phyloP scores from a whole-genome alignment of 768 basidiomycete species.

The Macrolepiota albuminosa region DNA sequence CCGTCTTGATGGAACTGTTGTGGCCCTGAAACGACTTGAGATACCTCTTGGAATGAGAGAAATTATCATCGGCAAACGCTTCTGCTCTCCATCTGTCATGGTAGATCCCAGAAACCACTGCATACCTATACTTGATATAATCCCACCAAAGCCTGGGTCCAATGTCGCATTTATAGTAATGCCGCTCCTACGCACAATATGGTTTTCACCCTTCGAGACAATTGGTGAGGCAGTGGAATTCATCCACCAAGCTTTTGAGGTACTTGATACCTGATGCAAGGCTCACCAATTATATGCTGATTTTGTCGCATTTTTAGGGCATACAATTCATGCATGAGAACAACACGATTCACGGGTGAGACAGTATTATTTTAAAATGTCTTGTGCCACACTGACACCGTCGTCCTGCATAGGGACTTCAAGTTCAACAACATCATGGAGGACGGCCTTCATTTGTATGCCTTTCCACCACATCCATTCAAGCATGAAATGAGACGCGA shows the following conservation, averaged over 20 bases:
- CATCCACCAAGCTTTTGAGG: neutral
- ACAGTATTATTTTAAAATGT: neutral
- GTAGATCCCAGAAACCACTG: neutral
- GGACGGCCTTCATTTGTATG: neutral
- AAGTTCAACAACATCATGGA: neutral
- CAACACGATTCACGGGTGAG: neutral
- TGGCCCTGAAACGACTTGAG: neutral
- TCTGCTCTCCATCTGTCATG: neutral
- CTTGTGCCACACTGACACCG: neutral
- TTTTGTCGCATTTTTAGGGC: neutral
- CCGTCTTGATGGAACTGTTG: neutral
- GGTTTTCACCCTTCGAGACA: neutral
- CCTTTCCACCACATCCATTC: too few species aligned
- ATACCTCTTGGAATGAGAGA: neutral
- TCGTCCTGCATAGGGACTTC: neutral
- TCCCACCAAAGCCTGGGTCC: neutral
- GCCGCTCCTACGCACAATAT: neutral
- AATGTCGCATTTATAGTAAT: neutral
- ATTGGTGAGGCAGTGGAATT: neutral
- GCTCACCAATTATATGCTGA: neutral
- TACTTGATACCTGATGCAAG: neutral
- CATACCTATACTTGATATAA: neutral
- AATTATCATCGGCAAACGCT: neutral
- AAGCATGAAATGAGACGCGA: too few species aligned
- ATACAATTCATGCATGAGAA: neutral